These are phyloP conservation scores for Wickerhamomyces bisporus DNA, from an alignment of 805 yeast species.

Conservation along the genomic window DNA sequence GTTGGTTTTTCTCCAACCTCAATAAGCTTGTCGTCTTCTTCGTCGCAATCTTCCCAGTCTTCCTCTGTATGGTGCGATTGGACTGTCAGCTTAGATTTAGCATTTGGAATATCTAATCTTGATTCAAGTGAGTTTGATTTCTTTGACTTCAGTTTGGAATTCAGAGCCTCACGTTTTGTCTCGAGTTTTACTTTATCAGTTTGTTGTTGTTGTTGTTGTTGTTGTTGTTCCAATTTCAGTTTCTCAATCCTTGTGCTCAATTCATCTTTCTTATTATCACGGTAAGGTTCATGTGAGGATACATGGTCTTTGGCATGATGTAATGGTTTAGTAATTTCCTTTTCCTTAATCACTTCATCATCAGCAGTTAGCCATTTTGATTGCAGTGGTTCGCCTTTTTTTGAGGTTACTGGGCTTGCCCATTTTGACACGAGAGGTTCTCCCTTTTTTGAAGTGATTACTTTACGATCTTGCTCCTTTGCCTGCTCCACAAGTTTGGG, in stretches of 20 bases:
- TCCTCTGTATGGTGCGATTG: slow-evolving; percentile 1
- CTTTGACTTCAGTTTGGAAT: too few relatives aligned
- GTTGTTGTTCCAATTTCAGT: too few relatives aligned
- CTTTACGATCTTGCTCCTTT: slow-evolving; percentile 10
- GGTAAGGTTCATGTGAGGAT: too few relatives aligned
- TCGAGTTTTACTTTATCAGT: too few relatives aligned
- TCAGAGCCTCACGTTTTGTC: too few relatives aligned
- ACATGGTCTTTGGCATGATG: background rate
- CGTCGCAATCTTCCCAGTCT: slow-evolving; percentile 11
- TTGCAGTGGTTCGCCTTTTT: slow-evolving; percentile 10
- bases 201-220: too few relatives aligned
- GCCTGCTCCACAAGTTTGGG: slow-evolving; percentile 14
- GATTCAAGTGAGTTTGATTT: too few relatives aligned
- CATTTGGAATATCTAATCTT: background rate
- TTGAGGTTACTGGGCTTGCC: slow-evolving; percentile 15
- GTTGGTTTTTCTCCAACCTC: slow-evolving; percentile 8
- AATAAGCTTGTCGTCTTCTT: background rate
- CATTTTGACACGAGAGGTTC: slow-evolving; percentile 18
- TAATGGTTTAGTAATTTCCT: background rate
- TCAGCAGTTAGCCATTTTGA: slow-evolving; percentile 11
- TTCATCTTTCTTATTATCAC: background rate
- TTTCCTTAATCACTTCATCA: slow-evolving; percentile 1
- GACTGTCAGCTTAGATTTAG: background rate
- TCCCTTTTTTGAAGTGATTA: slow-evolving; percentile 14
- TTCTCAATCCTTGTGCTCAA: background rate